Percentiles rank a stretch among this genome's conserved stretches.
Evolutionary conservation across 139 green algal genomes (phyloP).

Genomic region (Coelastrella sp.): DNA sequence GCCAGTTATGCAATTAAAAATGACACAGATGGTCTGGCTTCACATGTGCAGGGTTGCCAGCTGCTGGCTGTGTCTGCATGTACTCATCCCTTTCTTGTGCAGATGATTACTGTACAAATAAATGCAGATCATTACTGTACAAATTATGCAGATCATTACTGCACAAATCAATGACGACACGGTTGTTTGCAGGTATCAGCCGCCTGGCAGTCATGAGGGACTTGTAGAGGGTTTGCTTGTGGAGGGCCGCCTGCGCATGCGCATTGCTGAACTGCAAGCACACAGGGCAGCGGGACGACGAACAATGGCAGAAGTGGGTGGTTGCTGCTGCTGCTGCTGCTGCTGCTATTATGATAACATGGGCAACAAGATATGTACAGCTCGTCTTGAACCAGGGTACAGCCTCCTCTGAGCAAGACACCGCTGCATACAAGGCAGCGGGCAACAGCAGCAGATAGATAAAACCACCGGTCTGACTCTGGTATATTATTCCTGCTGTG

Average conservation of each 20-base stretch:
- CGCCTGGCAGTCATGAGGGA: slow-evolving; percentile 79
- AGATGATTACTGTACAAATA: no score
- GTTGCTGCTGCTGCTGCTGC: background rate
- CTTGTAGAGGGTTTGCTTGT: slow-evolving; percentile 85
- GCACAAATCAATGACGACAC: background rate
- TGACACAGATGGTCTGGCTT: background rate
- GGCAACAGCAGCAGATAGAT: no score
- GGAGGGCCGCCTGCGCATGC: slow-evolving; percentile 84
- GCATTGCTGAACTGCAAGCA: slow-evolving; percentile 70
- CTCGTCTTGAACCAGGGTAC: no score
- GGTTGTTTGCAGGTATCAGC: slow-evolving; percentile 32
- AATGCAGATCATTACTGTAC: no score
- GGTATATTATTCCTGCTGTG: no score
- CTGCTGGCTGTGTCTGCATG: background rate
- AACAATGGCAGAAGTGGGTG: slow-evolving; percentile 29
- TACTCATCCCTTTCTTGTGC: no score
- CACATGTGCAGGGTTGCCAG: background rate
- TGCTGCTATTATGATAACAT: background rate
- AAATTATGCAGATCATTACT: no score
- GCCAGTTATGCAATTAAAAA: no score
- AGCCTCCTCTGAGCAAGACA: no score
- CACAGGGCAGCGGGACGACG: slow-evolving; percentile 33
- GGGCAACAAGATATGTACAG: background rate
- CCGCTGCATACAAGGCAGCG: no score
- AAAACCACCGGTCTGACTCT: no score